Conservation (phyloP, 106 monocot genomes). For the Dioscorea alata region DNA sequence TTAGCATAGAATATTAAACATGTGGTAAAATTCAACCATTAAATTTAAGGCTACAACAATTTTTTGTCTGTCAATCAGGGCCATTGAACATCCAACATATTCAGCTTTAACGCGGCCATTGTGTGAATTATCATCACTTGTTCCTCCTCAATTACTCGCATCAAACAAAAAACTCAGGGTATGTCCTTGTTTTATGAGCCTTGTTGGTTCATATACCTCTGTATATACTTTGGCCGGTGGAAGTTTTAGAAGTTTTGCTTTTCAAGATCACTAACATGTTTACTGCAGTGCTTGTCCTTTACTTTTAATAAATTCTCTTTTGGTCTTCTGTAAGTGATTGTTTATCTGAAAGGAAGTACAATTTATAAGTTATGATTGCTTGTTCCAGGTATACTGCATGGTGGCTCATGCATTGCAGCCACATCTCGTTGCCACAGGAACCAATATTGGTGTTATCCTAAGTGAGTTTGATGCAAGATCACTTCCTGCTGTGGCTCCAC, state of each 20-base stretch:
- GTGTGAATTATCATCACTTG: conserved; percentile 92
- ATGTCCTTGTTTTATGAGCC: conserved; percentile 12
- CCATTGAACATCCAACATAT: conserved; percentile 96
- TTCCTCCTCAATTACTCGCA: conserved; percentile 93
- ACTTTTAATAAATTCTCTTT: no score
- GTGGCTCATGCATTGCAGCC: conserved; percentile 98
- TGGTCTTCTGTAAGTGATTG: no score
- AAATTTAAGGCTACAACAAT: neutral
- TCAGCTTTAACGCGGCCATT: conserved; percentile 93
- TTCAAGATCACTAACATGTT: no score
- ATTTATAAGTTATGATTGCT: no score
- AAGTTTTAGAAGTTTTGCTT: no score
- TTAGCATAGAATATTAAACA: neutral
- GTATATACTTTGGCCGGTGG: no score
- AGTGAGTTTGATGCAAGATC: conserved; percentile 96
- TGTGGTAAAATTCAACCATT: neutral
- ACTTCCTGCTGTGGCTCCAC: conserved; percentile 81
- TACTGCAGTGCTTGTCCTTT: no score
- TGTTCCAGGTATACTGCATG: conserved; percentile 91
- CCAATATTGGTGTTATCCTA: conserved; percentile 91
- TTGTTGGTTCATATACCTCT: no score
- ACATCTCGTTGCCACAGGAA: conserved; percentile 96
- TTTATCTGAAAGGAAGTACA: no score
- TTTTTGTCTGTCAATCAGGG: conserved; percentile 52
- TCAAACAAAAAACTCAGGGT: conserved; percentile 95